Conservation (phyloP, 257 asterid species). For the Nicotiana tomentosiformis region DNA sequence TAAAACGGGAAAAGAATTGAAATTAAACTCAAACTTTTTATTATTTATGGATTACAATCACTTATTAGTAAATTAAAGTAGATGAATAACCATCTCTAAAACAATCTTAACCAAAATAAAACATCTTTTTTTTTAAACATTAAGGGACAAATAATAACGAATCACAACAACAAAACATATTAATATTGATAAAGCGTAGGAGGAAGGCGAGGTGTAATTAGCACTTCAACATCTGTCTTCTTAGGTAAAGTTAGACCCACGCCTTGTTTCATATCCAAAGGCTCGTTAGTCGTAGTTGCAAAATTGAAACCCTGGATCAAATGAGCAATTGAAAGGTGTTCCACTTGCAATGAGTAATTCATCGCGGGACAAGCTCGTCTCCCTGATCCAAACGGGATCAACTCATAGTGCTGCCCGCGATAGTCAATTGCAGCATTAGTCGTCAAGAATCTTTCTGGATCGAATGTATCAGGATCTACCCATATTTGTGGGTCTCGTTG, state of each 20-base stretch:
- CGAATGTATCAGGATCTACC: not conserved
- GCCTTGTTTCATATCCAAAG: not conserved
- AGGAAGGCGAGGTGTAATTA: not conserved
- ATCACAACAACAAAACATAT: no score
- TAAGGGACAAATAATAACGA: no score
- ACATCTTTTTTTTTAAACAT: no score
- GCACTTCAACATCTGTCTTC: not conserved
- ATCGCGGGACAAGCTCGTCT: slow-evolving; percentile 6
- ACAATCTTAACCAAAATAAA: no score
- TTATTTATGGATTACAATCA: no score
- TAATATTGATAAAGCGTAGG: not conserved
- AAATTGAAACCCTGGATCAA: slow-evolving; percentile 5
- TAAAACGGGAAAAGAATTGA: no score
- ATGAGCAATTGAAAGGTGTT: not conserved
- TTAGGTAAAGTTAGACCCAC: not conserved
- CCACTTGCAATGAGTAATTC: not conserved
- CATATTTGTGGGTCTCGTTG: not conserved
- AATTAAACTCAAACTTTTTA: no score
- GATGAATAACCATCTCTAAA: no score
- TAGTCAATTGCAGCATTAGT: not conserved
- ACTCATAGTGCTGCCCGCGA: not conserved
- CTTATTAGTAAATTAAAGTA: no score
- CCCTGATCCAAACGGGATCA: not conserved
- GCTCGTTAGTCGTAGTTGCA: not conserved
- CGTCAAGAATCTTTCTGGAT: not conserved